phyloP scores from a whole-genome alignment of 345 rosid species.

The Ricinus communis region DNA sequence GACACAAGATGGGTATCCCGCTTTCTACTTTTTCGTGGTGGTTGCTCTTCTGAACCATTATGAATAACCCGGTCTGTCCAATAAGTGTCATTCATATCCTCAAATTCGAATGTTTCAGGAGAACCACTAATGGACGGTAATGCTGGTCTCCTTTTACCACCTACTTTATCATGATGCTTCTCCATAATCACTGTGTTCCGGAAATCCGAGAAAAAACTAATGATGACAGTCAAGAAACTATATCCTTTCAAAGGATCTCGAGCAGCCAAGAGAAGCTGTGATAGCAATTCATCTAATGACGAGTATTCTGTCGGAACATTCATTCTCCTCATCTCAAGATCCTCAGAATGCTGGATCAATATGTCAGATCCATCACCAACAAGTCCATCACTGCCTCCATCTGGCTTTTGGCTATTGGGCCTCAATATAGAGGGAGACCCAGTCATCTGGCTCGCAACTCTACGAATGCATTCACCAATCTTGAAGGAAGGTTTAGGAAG shows the following conservation, averaged over 20 bases:
- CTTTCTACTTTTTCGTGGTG: slow-evolving; percentile 38
- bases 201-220: slow-evolving; percentile 72
- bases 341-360: slow-evolving; percentile 36
- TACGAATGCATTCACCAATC: slow-evolving; percentile 85
- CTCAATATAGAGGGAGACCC: slow-evolving; percentile 66
- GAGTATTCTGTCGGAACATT: slow-evolving; percentile 42
- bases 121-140: slow-evolving; percentile 41
- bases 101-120: slow-evolving; percentile 85
- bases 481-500: slow-evolving; percentile 73
- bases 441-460: slow-evolving; percentile 92
- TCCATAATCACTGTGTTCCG: slow-evolving; percentile 58
- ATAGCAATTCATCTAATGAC: slow-evolving; percentile 61
- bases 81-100: slow-evolving; percentile 86
- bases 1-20: slow-evolving; percentile 54
- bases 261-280: slow-evolving; percentile 67
- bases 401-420: slow-evolving; percentile 42
- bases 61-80: slow-evolving; percentile 90
- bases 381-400: slow-evolving; percentile 25
- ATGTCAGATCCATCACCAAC: slow-evolving; percentile 42
- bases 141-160: slow-evolving; percentile 50
- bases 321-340: slow-evolving; percentile 34
- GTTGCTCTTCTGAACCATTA: slow-evolving; percentile 88
- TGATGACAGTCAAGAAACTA: slow-evolving; percentile 44
- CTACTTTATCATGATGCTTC: slow-evolving; percentile 38
- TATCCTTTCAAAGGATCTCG: slow-evolving; percentile 51